Evolutionary conservation across 2,329 filamentous ascomycete genomes (phyloP).

Genomic region (Paraconiothyrium sp.): DNA sequence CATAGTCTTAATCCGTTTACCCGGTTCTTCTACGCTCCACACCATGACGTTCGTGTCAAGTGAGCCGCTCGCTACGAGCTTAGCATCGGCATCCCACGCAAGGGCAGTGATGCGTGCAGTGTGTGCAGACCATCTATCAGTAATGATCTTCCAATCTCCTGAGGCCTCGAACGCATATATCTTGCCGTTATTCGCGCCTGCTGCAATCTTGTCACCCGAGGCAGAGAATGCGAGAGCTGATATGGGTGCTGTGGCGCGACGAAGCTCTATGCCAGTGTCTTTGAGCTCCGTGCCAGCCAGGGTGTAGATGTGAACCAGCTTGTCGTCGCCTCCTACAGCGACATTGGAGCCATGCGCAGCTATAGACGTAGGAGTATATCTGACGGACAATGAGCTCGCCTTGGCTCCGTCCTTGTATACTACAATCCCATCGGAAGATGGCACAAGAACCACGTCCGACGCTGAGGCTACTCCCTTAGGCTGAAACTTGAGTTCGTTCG

Average conservation of each 20-base stretch:
- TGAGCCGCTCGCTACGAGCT: constrained; percentile 82
- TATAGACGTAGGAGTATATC: constrained; percentile 74
- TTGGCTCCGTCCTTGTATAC: constrained; percentile 68
- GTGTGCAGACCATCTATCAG: constrained; percentile 80
- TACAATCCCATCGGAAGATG: constrained; percentile 65
- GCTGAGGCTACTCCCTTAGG: constrained; percentile 76
- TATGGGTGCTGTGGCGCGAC: constrained; percentile 74
- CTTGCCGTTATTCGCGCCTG: constrained; percentile 85
- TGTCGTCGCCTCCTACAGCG: constrained; percentile 80
- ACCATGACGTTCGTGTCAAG: constrained; percentile 93
- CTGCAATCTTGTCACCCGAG: constrained; percentile 79
- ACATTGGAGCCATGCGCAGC: constrained; percentile 74
- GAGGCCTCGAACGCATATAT: constrained; percentile 79
- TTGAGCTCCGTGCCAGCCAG: constrained; percentile 67
- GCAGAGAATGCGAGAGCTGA: constrained; percentile 85
- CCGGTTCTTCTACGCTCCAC: constrained; percentile 87
- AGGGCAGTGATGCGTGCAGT: constrained; percentile 73
- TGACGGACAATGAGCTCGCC: constrained; percentile 68
- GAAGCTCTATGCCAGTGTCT: constrained; percentile 64
- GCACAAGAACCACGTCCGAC: constrained; percentile 62
- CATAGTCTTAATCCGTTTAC: constrained; percentile 80
- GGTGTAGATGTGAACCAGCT: constrained; percentile 78
- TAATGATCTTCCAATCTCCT: constrained; percentile 74
- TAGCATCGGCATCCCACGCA: constrained; percentile 79
- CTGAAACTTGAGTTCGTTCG: constrained; percentile 76